Percentiles rank a stretch among this genome's conserved stretches.
phyloP scores from a whole-genome alignment of 2,329 filamentous ascomycete genomes.

The Sclerotinia trifoliorum region DNA sequence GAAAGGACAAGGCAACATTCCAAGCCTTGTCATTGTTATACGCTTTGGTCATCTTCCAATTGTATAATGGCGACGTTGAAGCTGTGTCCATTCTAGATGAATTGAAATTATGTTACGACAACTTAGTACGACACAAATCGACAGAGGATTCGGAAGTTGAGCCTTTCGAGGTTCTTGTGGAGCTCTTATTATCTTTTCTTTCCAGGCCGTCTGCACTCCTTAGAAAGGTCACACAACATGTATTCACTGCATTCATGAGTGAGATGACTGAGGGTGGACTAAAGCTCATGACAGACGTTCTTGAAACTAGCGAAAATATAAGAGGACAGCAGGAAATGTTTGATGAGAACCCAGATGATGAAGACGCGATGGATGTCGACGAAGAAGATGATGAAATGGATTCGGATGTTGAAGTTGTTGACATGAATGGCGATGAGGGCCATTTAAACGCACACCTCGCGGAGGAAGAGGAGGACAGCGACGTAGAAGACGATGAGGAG shows the following conservation, averaged over 20 bases:
- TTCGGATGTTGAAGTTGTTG: conserved; percentile 52
- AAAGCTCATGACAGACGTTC: conserved; percentile 62
- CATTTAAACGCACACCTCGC: conserved; percentile 42
- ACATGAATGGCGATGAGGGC: conserved; percentile 47
- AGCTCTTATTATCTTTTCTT: conserved; percentile 86
- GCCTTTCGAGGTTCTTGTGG: conserved; percentile 72
- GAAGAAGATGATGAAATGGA: conserved; percentile 42
- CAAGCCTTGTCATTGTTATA: conserved; percentile 78
- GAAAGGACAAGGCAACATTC: conserved; percentile 38
- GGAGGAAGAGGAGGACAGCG: conserved; percentile 47
- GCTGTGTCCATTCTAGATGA: conserved; percentile 80
- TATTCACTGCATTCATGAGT: conserved; percentile 78
- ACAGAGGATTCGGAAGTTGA: conserved; percentile 53
- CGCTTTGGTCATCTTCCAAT: conserved; percentile 78
- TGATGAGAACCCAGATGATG: conserved; percentile 62
- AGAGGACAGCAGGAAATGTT: conserved; percentile 87
- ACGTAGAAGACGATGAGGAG: conserved; percentile 45
- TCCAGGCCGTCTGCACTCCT: conserved; percentile 82
- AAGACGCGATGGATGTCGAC: conserved; percentile 47
- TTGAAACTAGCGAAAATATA: conserved; percentile 75
- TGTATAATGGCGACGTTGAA: conserved; percentile 87
- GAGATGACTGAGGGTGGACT: conserved; percentile 73
- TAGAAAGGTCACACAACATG: conserved; percentile 81
- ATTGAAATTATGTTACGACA: conserved; percentile 71
- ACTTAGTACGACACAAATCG: conserved; percentile 49